Conservation (phyloP, 495 filamentous ascomycete species). For the Penicillium manginii region DNA sequence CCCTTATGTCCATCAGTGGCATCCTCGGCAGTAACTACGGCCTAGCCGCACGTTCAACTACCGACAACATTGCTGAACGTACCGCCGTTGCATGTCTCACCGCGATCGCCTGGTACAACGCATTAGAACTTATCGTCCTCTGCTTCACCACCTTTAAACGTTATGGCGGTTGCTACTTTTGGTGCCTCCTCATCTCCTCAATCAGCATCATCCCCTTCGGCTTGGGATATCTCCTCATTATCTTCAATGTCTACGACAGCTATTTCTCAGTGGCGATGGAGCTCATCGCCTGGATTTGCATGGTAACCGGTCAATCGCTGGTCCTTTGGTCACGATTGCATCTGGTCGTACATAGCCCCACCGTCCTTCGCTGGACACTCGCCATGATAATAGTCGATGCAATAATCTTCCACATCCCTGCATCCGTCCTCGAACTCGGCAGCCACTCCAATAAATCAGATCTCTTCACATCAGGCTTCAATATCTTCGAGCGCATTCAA, state of each 20-base stretch:
- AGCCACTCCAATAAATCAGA: constrained; percentile 38
- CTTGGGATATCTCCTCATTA: constrained; percentile 57
- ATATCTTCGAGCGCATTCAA: constrained; percentile 55
- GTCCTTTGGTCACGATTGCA: constrained; percentile 68
- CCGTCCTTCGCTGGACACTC: constrained; percentile 50
- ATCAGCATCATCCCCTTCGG: constrained; percentile 56
- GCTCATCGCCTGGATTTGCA: constrained; percentile 57
- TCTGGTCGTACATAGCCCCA: constrained; percentile 46
- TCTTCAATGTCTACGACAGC: constrained; percentile 42
- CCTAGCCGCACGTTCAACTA: constrained; percentile 30
- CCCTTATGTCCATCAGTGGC: constrained; percentile 27
- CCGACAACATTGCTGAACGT: constrained; percentile 15
- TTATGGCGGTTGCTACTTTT: constrained; percentile 56
- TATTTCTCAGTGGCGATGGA: constrained; percentile 40
- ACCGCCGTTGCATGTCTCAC: constrained; percentile 40
- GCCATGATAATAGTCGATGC: constrained; percentile 59
- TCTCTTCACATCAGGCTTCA: constrained; percentile 31
- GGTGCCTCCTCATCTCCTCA: constrained; percentile 53
- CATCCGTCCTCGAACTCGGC: constrained; percentile 53
- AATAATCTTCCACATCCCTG: constrained; percentile 53
- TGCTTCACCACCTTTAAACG: constrained; percentile 56
- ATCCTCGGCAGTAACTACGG: constrained; percentile 16
- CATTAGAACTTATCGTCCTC: constrained; percentile 50
- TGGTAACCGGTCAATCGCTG: constrained; percentile 66
- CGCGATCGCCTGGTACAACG: constrained; percentile 52